Conservation (phyloP, 495 filamentous ascomycete genomes). For the Neurospora sublineolata region DNA sequence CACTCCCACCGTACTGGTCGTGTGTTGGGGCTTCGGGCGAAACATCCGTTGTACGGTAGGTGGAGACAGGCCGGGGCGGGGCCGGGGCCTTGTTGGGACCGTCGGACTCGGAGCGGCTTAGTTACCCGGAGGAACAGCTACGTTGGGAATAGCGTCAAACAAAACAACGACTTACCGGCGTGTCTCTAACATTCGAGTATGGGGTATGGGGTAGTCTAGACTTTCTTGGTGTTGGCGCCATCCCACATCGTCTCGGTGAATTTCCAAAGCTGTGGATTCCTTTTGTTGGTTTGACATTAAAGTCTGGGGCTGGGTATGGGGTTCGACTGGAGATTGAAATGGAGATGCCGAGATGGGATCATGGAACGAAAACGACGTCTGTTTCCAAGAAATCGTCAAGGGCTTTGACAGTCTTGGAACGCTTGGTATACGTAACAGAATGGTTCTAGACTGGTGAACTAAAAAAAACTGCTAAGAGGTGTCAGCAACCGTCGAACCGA, state of each 20-base stretch:
- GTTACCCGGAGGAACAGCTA: background rate
- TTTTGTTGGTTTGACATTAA: background rate
- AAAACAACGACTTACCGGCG: background rate
- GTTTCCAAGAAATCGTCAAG: background rate
- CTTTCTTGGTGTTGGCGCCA: background rate
- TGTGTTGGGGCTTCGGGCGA: background rate
- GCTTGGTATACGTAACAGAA: background rate
- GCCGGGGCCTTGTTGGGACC: background rate
- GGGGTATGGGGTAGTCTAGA: background rate
- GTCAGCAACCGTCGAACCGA: background rate
- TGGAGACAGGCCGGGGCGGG: background rate
- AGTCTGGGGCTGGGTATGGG: background rate
- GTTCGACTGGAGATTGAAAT: background rate
- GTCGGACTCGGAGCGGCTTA: background rate
- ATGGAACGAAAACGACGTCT: background rate
- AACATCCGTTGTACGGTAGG: background rate
- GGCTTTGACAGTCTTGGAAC: background rate
- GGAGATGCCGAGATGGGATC: background rate
- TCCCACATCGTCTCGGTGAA: background rate
- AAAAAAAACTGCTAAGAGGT: background rate
- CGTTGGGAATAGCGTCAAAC: background rate
- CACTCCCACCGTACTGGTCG: background rate
- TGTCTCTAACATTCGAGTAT: background rate
- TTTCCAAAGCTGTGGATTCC: background rate
- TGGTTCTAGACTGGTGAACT: background rate